A percentile compares a stretch with the other conserved stretches of the same genome.
phyloP scores from a whole-genome alignment of 2,329 filamentous ascomycete species.

The Sphaerostilbella broomeana region DNA sequence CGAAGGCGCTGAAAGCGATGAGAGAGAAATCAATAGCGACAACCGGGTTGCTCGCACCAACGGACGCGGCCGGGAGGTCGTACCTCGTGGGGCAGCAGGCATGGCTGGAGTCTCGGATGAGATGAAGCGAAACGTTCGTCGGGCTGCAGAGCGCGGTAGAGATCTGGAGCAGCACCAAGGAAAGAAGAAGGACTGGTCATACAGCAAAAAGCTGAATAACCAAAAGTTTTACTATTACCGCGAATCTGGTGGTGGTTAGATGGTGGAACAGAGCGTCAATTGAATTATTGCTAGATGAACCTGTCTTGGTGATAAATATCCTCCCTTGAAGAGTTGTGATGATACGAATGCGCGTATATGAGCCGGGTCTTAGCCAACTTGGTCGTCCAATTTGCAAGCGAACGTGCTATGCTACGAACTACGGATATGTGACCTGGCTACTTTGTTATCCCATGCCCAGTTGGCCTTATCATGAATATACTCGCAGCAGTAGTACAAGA shows the following conservation, averaged over 20 bases:
- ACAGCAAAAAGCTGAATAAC: slow-evolving; percentile 69
- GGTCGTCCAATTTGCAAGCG: too few relatives aligned
- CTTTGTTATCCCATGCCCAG: too few relatives aligned
- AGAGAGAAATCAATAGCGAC: slow-evolving; percentile 30
- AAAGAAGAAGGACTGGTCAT: slow-evolving; percentile 59
- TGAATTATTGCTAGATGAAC: not conserved
- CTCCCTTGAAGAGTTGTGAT: too few relatives aligned
- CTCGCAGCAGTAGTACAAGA: too few relatives aligned
- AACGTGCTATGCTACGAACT: too few relatives aligned
- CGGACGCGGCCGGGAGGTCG: slow-evolving; percentile 45
- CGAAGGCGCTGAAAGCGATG: slow-evolving; percentile 33
- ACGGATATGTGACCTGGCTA: too few relatives aligned
- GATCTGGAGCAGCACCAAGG: slow-evolving; percentile 57
- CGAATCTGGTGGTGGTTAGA: slow-evolving; percentile 38
- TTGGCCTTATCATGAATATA: too few relatives aligned
- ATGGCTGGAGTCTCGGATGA: slow-evolving; percentile 72
- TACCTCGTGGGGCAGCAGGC: slow-evolving; percentile 65
- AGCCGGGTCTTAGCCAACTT: too few relatives aligned
- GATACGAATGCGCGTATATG: too few relatives aligned
- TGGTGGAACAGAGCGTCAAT: not conserved
- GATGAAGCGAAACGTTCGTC: slow-evolving; percentile 62
- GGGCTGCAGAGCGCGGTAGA: slow-evolving; percentile 61
- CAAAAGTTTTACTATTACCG: slow-evolving; percentile 58
- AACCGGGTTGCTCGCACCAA: slow-evolving; percentile 29
- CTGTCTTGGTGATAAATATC: too few relatives aligned